Percentiles rank a stretch among this genome's conserved stretches.
Evolutionary conservation across 495 filamentous ascomycete species (phyloP).

Genomic region (Paragyromitra xinjiangensis): DNA sequence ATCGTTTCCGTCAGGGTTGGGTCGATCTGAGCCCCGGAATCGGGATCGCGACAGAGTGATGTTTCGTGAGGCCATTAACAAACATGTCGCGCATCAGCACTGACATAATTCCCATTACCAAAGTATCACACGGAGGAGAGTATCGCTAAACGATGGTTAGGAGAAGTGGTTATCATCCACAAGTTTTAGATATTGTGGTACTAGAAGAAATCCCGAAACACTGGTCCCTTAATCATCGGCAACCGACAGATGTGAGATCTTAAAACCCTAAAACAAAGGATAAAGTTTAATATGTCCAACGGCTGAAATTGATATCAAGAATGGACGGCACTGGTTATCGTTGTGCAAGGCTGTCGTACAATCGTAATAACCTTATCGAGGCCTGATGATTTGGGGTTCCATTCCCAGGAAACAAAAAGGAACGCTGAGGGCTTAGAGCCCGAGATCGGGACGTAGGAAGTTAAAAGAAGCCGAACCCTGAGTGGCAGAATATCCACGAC

Average conservation of each 20-base stretch:
- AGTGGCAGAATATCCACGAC: too few species aligned
- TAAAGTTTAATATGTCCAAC: not conserved
- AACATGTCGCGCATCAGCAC: not conserved
- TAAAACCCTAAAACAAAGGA: not conserved
- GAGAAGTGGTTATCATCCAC: not conserved
- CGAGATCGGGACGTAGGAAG: not conserved
- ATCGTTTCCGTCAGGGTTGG: not conserved
- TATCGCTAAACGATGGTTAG: not conserved
- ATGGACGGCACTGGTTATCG: not conserved
- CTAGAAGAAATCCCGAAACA: not conserved
- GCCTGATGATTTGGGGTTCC: too few species aligned
- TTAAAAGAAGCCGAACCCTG: too few species aligned
- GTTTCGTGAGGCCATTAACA: not conserved
- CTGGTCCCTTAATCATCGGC: not conserved
- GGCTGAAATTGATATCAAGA: not conserved
- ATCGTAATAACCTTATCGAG: not conserved
- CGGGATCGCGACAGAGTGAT: slow-evolving; percentile 9
- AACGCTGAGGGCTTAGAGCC: not conserved
- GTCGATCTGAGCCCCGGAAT: not conserved
- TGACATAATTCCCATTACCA: not conserved
- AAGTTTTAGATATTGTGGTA: not conserved
- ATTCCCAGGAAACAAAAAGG: not conserved
- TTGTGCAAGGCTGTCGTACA: not conserved
- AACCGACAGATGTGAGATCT: not conserved
- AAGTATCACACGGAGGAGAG: not conserved